A percentile compares a stretch with the other conserved stretches of the same genome.
Evolutionary conservation across 1,284 basidiomycete species (phyloP).

Genomic region (Cutaneotrichosporon mucoides): DNA sequence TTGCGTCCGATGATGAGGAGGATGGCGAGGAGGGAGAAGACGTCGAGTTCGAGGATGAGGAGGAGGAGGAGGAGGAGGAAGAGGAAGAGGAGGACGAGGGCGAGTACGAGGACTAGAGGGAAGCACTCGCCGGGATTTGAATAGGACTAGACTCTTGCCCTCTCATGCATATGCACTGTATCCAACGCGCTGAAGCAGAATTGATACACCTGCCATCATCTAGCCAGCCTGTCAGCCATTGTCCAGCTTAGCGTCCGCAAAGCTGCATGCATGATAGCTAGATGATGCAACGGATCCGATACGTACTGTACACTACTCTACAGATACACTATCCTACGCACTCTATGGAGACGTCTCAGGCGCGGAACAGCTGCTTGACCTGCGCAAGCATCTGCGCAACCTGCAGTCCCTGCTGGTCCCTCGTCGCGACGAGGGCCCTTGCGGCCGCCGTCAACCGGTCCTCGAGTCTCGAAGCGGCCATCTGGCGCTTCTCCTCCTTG

Average conservation of each 20-base stretch:
- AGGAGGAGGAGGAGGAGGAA: not conserved
- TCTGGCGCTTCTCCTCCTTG: not conserved
- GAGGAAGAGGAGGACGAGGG: slow-evolving; percentile 6
- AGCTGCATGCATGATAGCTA: too few relatives aligned
- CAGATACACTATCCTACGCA: too few relatives aligned
- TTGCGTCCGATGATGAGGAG: slow-evolving; percentile 28
- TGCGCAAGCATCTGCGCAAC: slow-evolving; percentile 1
- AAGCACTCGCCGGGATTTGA: too few relatives aligned
- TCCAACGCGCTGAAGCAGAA: too few relatives aligned
- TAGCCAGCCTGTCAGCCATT: too few relatives aligned
- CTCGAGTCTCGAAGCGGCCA: not conserved
- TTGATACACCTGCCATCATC: too few relatives aligned
- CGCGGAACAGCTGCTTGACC: not conserved
- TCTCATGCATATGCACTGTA: too few relatives aligned
- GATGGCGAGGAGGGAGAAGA: slow-evolving; percentile 48
- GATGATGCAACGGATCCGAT: too few relatives aligned
- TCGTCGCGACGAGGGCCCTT: not conserved
- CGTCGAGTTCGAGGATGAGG: slow-evolving; percentile 3
- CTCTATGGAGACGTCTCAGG: too few relatives aligned
- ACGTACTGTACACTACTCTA: too few relatives aligned
- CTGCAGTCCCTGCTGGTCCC: not conserved
- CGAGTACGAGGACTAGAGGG: slow-evolving; percentile 5
- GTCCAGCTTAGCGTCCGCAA: too few relatives aligned
- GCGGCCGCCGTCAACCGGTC: not conserved
- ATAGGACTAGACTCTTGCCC: too few relatives aligned